Percentiles rank a stretch among this genome's conserved stretches.
These are phyloP conservation scores for Rhizopus microsporus DNA, from an alignment of 371 early-diverging fungal genomes.

Conservation along the genomic window DNA sequence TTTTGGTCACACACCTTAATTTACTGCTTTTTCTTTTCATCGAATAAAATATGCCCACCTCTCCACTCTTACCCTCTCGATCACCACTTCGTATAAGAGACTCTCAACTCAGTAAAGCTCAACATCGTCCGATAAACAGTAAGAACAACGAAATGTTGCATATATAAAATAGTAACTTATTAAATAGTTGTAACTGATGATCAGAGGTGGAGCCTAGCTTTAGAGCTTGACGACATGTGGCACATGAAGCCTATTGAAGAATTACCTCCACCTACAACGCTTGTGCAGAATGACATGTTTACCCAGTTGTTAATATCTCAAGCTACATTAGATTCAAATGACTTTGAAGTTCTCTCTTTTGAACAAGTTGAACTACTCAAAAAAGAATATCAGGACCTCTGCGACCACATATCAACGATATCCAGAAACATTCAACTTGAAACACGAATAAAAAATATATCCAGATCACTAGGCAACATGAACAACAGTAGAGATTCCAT, in stretches of 20 bases:
- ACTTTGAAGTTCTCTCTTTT: slow-evolving; percentile 52
- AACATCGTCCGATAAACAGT: slow-evolving; percentile 12
- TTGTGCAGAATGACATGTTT: slow-evolving; percentile 33
- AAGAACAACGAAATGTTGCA: neutral
- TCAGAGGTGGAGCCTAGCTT: slow-evolving; percentile 28
- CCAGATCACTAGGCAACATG: slow-evolving; percentile 49
- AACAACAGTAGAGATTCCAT: slow-evolving; percentile 25
- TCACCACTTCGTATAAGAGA: slow-evolving; percentile 32
- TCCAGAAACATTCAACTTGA: slow-evolving; percentile 27
- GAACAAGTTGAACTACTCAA: slow-evolving; percentile 57
- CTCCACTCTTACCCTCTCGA: slow-evolving; percentile 17
- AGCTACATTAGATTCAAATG: slow-evolving; percentile 61
- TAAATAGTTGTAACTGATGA: slow-evolving; percentile 1
- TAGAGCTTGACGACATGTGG: slow-evolving; percentile 37
- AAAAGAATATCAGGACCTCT: slow-evolving; percentile 38
- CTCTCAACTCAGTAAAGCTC: slow-evolving; percentile 18
- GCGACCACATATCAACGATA: slow-evolving; percentile 18
- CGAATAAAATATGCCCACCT: neutral
- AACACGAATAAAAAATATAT: slow-evolving; percentile 29
- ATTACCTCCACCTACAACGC: slow-evolving; percentile 27
- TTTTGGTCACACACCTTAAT: neutral
- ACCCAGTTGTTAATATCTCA: slow-evolving; percentile 61
- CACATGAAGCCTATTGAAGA: slow-evolving; percentile 21
- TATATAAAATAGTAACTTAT: neutral
- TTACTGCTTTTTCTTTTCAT: neutral